Conservation (phyloP, 2,329 filamentous ascomycete species). For the Knoxdaviesia proteae region DNA sequence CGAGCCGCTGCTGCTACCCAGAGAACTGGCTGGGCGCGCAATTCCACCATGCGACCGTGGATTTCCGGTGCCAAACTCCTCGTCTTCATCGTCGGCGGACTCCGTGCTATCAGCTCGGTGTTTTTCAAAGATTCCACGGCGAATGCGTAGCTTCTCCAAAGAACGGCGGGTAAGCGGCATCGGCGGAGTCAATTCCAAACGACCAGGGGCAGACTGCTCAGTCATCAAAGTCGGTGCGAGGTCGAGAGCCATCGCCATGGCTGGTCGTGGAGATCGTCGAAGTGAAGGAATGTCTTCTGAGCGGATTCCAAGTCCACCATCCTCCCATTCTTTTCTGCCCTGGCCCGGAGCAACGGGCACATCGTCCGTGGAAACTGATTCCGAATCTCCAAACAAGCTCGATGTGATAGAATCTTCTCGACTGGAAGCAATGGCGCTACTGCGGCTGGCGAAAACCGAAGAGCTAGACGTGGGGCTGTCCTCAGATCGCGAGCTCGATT, state of each 20-base stretch:
- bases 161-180: constrained; percentile 40
- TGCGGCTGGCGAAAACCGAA: constrained; percentile 46
- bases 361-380: constrained; percentile 60
- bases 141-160: constrained; percentile 38
- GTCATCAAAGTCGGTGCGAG: constrained; percentile 27
- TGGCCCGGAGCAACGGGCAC: constrained; percentile 49
- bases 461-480: constrained; percentile 73
- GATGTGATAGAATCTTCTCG: constrained; percentile 77
- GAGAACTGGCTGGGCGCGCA: too few species aligned
- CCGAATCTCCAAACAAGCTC: constrained; percentile 70
- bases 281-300: constrained; percentile 28
- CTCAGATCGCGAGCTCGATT: constrained; percentile 41
- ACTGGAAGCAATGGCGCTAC: constrained; percentile 60
- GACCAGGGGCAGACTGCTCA: constrained; percentile 43
- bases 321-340: constrained; percentile 55
- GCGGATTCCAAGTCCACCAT: constrained; percentile 58
- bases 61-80: constrained; percentile 45
- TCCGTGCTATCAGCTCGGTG: constrained; percentile 25
- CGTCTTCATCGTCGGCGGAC: constrained; percentile 86
- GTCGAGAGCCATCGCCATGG: constrained; percentile 7
- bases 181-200: constrained; percentile 28
- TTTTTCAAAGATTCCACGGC: too few species aligned
- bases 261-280: too few species aligned
- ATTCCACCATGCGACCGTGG: too few species aligned
- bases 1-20: too few species aligned